Conservation (phyloP, 495 filamentous ascomycete genomes). For the Aspergillus funiculosus region DNA sequence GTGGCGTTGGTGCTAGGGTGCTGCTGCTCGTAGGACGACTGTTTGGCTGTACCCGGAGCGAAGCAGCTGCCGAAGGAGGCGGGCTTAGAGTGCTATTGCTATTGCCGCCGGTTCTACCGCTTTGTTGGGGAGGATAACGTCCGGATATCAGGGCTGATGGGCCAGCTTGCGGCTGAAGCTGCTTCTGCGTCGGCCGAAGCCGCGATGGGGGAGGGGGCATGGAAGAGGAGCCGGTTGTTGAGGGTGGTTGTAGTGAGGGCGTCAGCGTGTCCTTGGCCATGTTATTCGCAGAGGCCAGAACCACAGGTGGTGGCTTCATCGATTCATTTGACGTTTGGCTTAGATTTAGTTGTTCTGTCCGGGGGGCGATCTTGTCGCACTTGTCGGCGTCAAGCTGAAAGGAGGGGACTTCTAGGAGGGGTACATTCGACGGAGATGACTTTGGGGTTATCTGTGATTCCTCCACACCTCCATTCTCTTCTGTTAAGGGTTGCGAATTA, state of each 20-base stretch:
- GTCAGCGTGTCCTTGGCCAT: slow-evolving; percentile 11
- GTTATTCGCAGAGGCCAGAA: background rate
- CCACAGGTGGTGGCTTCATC: background rate
- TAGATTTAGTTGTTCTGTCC: background rate
- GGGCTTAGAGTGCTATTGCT: slow-evolving; percentile 22
- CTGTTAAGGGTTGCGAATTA: background rate
- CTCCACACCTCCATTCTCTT: slow-evolving; percentile 18
- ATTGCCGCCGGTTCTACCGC: background rate
- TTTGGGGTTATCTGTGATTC: slow-evolving; percentile 48
- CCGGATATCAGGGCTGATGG: slow-evolving; percentile 6
- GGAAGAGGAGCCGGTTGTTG: slow-evolving; percentile 21
- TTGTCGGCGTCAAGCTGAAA: slow-evolving; percentile 26
- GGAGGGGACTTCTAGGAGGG: slow-evolving; percentile 30
- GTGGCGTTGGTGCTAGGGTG: slow-evolving; percentile 30
- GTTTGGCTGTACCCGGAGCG: slow-evolving; percentile 27
- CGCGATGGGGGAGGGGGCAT: slow-evolving; percentile 34
- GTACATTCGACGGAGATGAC: slow-evolving; percentile 29
- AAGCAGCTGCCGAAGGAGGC: slow-evolving; percentile 32
- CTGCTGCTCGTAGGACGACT: slow-evolving; percentile 29
- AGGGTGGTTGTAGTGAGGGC: slow-evolving; percentile 16
- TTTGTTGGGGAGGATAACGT: slow-evolving; percentile 21
- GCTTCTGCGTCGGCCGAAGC: slow-evolving; percentile 22
- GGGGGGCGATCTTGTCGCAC: background rate
- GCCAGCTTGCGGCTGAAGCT: slow-evolving; percentile 12
- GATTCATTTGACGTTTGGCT: slow-evolving; percentile 13